Evolutionary conservation across 192 early-diverging fungal species (phyloP).

Genomic region (Linnemannia schmuckeri): DNA sequence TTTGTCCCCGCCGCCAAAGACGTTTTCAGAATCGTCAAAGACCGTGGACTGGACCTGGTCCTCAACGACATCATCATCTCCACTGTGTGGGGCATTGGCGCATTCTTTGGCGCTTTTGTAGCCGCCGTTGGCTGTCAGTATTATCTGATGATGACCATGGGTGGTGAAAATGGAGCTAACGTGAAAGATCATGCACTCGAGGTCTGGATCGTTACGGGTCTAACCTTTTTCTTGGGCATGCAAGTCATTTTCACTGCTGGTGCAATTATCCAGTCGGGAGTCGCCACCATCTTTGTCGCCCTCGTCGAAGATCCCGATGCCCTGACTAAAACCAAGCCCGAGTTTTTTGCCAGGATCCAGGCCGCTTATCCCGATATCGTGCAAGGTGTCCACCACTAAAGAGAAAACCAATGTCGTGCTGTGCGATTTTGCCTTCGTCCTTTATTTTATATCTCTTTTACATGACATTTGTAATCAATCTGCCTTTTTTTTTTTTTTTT

Average conservation of each 20-base stretch:
- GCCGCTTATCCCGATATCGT: constrained; percentile 29
- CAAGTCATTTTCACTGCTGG: constrained; percentile 29
- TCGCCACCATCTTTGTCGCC: constrained; percentile 92
- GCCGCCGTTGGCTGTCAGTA: constrained; percentile 59
- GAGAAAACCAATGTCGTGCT: not conserved
- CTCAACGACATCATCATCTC: constrained; percentile 93
- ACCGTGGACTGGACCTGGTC: constrained; percentile 77
- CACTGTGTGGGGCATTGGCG: constrained; percentile 84
- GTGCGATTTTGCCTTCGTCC: not conserved
- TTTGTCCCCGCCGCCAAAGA: constrained; percentile 73
- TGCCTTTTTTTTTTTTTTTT: no score
- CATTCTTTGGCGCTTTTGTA: constrained; percentile 59
- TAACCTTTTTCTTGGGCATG: constrained; percentile 10
- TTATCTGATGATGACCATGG: constrained; percentile 77
- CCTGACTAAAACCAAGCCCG: constrained; percentile 56
- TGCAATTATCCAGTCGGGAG: constrained; percentile 83
- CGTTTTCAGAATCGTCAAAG: constrained; percentile 87
- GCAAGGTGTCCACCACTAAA: constrained; percentile 33
- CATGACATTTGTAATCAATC: no score
- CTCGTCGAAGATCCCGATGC: constrained; percentile 84
- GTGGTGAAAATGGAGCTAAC: constrained; percentile 61
- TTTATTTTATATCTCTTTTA: no score
- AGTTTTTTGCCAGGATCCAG: constrained; percentile 39
- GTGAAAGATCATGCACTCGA: constrained; percentile 4
- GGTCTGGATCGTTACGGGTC: constrained; percentile 6